Evolutionary conservation across 768 basidiomycete species (phyloP).

Genomic region (Fibroporia radiculosa): DNA sequence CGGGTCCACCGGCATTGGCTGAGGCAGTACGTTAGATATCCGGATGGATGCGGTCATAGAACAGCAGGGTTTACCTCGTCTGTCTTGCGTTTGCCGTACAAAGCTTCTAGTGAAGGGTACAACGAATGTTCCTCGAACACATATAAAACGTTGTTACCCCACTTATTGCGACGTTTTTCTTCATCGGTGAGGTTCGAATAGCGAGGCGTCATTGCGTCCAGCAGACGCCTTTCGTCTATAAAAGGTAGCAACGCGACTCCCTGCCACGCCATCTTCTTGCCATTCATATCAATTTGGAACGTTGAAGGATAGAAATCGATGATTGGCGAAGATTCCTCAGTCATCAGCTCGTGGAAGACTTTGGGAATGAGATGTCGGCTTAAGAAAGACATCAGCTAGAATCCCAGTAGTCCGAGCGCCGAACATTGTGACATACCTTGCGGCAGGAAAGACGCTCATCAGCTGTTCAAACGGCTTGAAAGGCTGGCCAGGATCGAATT

Average conservation of each 20-base stretch:
- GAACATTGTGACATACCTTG: conserved; percentile 46
- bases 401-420: conserved; percentile 3
- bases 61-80: conserved; percentile 50
- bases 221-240: conserved; percentile 78
- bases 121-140: conserved; percentile 78
- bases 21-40: conserved; percentile 9
- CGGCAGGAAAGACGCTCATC: conserved; percentile 96
- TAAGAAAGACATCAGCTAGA: neutral
- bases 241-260: conserved; percentile 95
- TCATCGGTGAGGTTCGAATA: conserved; percentile 68
- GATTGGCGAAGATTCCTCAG: conserved; percentile 79
- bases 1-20: conserved; percentile 73
- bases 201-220: conserved; percentile 71
- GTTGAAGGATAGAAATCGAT: conserved; percentile 90
- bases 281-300: conserved; percentile 99
- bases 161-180: conserved; percentile 75
- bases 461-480: conserved; percentile 97
- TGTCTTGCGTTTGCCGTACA: conserved; percentile 87
- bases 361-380: conserved; percentile 87
- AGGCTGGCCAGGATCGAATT: conserved; percentile 74
- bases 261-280: conserved; percentile 99
- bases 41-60: neutral
- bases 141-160: conserved; percentile 80
- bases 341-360: conserved; percentile 85
- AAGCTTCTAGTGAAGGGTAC: conserved; percentile 78